These are phyloP conservation scores for Akanthomyces uredinophilus DNA, from an alignment of 2,329 filamentous ascomycete species.

Conservation along the genomic window DNA sequence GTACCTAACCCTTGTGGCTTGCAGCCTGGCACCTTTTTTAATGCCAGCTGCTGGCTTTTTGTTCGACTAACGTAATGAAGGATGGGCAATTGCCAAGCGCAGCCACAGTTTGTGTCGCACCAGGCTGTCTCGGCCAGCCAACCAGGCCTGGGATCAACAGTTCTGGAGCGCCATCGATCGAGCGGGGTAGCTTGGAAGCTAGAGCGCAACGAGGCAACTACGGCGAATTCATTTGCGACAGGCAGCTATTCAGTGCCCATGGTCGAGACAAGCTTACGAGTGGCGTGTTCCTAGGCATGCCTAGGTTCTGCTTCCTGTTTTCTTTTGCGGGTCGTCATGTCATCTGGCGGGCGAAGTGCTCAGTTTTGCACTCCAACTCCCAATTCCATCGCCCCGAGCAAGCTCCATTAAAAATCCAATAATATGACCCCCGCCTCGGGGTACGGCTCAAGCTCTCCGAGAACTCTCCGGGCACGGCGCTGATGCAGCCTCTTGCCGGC, in stretches of 20 bases:
- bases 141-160: neutral
- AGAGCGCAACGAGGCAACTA: neutral
- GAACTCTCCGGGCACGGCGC: slow-evolving; percentile 9
- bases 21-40: neutral
- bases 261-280: neutral
- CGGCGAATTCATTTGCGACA: neutral
- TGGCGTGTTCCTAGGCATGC: neutral
- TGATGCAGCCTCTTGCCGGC: neutral
- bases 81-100: neutral
- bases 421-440: neutral
- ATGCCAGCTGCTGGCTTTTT: neutral
- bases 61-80: slow-evolving; percentile 1
- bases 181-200: slow-evolving; percentile 11
- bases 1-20: slow-evolving; percentile 10
- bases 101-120: neutral
- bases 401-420: slow-evolving; percentile 3
- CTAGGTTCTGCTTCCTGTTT: neutral
- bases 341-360: neutral
- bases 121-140: neutral
- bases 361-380: neutral
- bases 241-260: no score
- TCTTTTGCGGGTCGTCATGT: neutral
- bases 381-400: neutral
- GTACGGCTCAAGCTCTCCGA: neutral
- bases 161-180: slow-evolving; percentile 12